Evolutionary conservation across 2,329 filamentous ascomycete genomes (phyloP), one percentile per base, ranked within the genome.

Genomic region (Fusarium nelsonii): DNA sequence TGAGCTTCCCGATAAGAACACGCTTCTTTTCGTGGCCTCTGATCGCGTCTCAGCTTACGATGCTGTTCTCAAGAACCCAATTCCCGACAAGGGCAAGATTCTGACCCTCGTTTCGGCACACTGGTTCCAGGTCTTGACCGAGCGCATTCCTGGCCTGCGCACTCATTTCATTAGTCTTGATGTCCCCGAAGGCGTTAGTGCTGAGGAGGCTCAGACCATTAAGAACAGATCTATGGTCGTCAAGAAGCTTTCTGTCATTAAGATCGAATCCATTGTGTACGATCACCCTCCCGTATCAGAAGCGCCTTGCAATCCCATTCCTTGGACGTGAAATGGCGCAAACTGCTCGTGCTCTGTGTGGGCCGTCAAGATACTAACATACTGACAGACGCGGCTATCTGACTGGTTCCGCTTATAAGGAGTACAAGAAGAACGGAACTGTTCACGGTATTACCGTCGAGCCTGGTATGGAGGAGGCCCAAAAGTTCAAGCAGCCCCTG

Each of bases 21-120:
- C 58, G 2, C 87, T 97, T 6, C 90, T 97, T 58, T 95, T 97
- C 77, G 89, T 94, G 57, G 91, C 92, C 26, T 92, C 92, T 15
- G 94, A 97, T 82, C 91, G 96, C 71, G 96, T 97, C 78, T 97
- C 93, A 26, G 96, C 96, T 58, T 98, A 66, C 36, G 93, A 97
- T 73, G 89, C 97, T 73, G 90, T 97, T 87, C 74, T 97, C 96
- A 74, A 83, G 83, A 68, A 65, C 41, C 26, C 62, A 20, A 82
- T 87, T 51, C 82, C 83, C 45, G 76, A 81, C 76, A 88, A 88
- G 81, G 87, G 87, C 70, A 77, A 78, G 61, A 79, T 87, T 52
- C 80, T 88, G 50, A 85, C 82, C 30, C 75, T 78, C 46, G 72
- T 80, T 37, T 82, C 80, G 78, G 82, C 83, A 15, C 83, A 86